phyloP scores from a whole-genome alignment of 2,329 filamentous ascomycete genomes.

The Penicillium sp. region DNA sequence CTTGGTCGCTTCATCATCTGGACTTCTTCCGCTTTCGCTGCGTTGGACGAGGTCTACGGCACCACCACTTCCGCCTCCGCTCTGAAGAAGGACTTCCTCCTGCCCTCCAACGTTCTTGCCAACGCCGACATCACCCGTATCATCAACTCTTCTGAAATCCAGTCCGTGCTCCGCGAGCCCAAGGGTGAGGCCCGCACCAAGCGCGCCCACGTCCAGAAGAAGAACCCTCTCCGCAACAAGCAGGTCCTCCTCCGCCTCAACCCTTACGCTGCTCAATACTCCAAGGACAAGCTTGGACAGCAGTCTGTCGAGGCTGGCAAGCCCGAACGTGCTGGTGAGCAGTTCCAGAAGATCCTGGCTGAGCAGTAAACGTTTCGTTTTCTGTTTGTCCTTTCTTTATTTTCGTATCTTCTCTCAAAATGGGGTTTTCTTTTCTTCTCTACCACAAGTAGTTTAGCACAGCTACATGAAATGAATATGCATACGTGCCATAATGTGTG shows the following conservation, averaged over 20 bases:
- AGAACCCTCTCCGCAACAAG: slow-evolving; percentile 99
- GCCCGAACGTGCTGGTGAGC: slow-evolving; percentile 52
- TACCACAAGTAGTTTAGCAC: slow-evolving; percentile 15
- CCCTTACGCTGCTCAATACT: slow-evolving; percentile 90
- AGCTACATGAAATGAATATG: slow-evolving; percentile 16
- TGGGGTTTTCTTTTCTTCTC: slow-evolving; percentile 6
- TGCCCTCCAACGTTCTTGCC: slow-evolving; percentile 85
- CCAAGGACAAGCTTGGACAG: slow-evolving; percentile 78
- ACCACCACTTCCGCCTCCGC: slow-evolving; percentile 82
- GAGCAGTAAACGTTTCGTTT: slow-evolving; percentile 44
- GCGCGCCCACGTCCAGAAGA: slow-evolving; percentile 92
- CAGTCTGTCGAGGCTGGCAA: slow-evolving; percentile 61
- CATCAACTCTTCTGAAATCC: slow-evolving; percentile 99
- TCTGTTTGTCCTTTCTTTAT: neutral
- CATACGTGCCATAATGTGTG: slow-evolving; percentile 15
- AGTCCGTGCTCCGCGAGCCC: slow-evolving; percentile 88
- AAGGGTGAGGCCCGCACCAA: slow-evolving; percentile 89
- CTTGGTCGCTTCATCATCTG: slow-evolving; percentile 98
- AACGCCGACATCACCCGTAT: slow-evolving; percentile 95
- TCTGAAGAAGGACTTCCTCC: slow-evolving; percentile 98
- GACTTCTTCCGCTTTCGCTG: slow-evolving; percentile 95
- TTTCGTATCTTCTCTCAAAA: slow-evolving; percentile 8
- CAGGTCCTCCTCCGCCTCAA: slow-evolving; percentile 98
- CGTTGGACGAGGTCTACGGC: slow-evolving; percentile 95
- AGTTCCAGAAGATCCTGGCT: slow-evolving; percentile 51